Evolutionary conservation across 805 yeast species (phyloP), one percentile per base, ranked within the genome.

Genomic region (Lachancea kluyveri): DNA sequence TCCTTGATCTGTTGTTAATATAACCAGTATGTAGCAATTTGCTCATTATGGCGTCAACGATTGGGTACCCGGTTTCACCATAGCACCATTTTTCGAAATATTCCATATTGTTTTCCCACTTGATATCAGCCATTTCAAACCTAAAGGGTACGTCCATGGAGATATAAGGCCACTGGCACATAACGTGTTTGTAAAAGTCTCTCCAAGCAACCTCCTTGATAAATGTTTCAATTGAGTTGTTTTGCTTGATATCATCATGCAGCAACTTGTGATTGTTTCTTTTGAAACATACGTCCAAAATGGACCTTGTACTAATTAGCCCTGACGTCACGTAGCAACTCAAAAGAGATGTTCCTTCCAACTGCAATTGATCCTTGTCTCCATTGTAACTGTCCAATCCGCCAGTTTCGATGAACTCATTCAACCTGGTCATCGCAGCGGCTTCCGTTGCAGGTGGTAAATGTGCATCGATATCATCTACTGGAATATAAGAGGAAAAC

Each of bases 1-100:
- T 69, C 21, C 80, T 58, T 30, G 69, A 60, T 17, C 80, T 52
- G 47, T 74, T 74, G 43, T 65, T 70, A 60, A 73, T 62, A 42
- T 67, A 71, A 0, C 77, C 79, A 1, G 74, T 70, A n/a, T 57
- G 52, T 21, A 62, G 51, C 22, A 74, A 52, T 43, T 72, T 64
- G 21, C 74, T 55, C 79, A 74, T 74, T 23, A 70, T 63, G 2
- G 79, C 79, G 44, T 74, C 80, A 3, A 74, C 68, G 8, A 74
- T 60, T 1, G 80, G 79, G 30, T 59, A 62, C 1, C 79, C 80
- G 0, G 79, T 74, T 13, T 48, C 48, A 0, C 79, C 80, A 15
- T 57, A 45, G 37, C 73, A 65, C 80, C 79, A 74, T 13, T 59
- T 60, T 14, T 59, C 55, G 45, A 67, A 73, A 13, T 59, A 57